Evolutionary conservation across 768 basidiomycete genomes (phyloP), one percentile per base, ranked within the genome.

Genomic region (Mrakia blollopis): DNA sequence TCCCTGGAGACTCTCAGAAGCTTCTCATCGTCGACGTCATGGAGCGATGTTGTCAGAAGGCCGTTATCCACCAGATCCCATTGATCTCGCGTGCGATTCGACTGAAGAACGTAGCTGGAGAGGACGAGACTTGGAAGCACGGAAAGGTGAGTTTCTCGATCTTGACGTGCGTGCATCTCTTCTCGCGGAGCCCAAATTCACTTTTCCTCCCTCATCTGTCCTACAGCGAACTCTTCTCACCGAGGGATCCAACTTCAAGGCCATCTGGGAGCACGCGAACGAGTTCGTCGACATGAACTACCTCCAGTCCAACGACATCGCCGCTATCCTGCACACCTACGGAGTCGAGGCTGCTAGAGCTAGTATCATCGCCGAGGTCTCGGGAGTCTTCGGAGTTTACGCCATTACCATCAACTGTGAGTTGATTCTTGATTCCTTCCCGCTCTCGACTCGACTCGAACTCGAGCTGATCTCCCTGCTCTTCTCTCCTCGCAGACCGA

Each of bases 291-390:
- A 94, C 80, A 88, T 91, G 61, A 87, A 94, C 81, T 87, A 88
- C 35, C 89, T 98, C 75, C 92, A 92, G 80, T 95, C 96, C 30
- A 99, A 98, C 85, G 94, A 98, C 81, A 92, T 99, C 77, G 92
- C 93, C 81, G 91, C 95, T 23, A 90, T 94, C 72, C 85, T 98
- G 57, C 89, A 89, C 81, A 92, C 94, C 0, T 98, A 98, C 82
- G 97, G 97, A 50, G 95, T 99, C 16, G 97, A 99, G 85, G 94
- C 95, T 86, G 97, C 95, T 37, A 89, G 97, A 32, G 88, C 90
- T 18, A 89, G 92, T 11, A 96, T 99, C 82, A 87, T 99, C 80
- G 88, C 88, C 72, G 97, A 99, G 84, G 91, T 99, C 85, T 88
- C 91, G 69, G 89, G 89, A 28, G 93, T 99, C 61, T 99, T 99